A percentile compares a stretch with the other conserved stretches of the same genome.
Conservation (phyloP, 225 moss, liverwort and hornwort species). For the Rhytidiadelphus loreus region DNA sequence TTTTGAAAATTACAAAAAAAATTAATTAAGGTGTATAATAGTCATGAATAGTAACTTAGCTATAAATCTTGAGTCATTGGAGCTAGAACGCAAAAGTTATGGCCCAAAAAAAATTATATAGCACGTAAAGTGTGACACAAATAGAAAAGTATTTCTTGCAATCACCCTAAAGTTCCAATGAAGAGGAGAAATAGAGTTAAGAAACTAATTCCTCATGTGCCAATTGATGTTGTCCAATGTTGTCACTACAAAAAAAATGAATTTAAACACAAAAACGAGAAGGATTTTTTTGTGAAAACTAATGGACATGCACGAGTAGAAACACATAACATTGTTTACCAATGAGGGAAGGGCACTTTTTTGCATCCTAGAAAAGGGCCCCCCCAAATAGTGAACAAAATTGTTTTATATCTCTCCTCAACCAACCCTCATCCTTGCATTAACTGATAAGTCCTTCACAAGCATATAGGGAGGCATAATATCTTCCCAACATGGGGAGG, state of each 20-base stretch:
- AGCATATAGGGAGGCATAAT: neutral
- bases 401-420: neutral
- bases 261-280: neutral
- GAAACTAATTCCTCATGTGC: neutral
- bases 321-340: neutral
- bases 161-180: neutral
- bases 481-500: accelerated
- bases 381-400: too few relatives aligned
- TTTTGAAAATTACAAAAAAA: too few relatives aligned
- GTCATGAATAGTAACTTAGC: too few relatives aligned
- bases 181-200: neutral
- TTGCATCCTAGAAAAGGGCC: too few relatives aligned
- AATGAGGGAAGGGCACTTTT: neutral
- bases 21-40: too few relatives aligned
- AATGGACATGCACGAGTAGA: too few relatives aligned
- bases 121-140: too few relatives aligned
- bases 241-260: neutral
- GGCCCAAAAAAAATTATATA: too few relatives aligned
- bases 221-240: neutral
- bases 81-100: too few relatives aligned
- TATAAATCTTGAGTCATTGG: too few relatives aligned
- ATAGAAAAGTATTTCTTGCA: too few relatives aligned
- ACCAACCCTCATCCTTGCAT: neutral
- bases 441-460: accelerated
- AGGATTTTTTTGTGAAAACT: accelerated